Evolutionary conservation across 441 rosid genomes (phyloP), one percentile per base, ranked within the genome.

Genomic region (Rhodomyrtus psidioides): DNA sequence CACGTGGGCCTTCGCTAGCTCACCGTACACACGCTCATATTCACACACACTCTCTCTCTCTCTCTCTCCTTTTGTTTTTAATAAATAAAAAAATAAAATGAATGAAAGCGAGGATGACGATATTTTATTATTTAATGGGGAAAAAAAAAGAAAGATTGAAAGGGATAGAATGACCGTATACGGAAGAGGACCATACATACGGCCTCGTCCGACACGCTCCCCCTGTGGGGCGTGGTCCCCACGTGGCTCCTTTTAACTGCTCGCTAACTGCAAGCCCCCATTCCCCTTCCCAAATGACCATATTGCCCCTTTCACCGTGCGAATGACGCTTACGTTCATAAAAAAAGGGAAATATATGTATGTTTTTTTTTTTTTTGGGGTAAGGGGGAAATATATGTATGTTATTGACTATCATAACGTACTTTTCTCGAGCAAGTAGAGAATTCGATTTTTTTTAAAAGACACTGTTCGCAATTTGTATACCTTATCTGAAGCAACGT

Each of bases 101-200:
- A 34, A 65, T 19, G 76, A 34, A 62, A 8, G 26, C 4, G 19
- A 17, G 24, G 75, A 9, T 2, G 75, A 34, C 10, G 42, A 34
- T 34, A 42, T 19, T 55, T 55, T 55, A 9, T 21, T 23, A 2
- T 55, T 8, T 10, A 49, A 10, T 10, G 51, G 13, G 12, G 10
- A 19, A 9, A 4, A 8, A 55, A 56, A 13, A 28, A 4, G 55
- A 17, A 12, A 53, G 54, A 44, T 76, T 75, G 34, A 9, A 27
- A 53, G 23, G 21, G 42, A 14, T 24, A 60, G 54, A 39, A 23
- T 62, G 90, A 86, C 94, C 93, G 96, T 94, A 93, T 92, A 94
- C 94, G 97, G 95, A 93, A 93, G 93, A 92, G 95, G 97, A 93
- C 97, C 92, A 94, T 89, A 92, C 92, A 94, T 89, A 92, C 95